Conservation (phyloP, 352 stramenopile genomes). For the Globisporangium polare region DNA sequence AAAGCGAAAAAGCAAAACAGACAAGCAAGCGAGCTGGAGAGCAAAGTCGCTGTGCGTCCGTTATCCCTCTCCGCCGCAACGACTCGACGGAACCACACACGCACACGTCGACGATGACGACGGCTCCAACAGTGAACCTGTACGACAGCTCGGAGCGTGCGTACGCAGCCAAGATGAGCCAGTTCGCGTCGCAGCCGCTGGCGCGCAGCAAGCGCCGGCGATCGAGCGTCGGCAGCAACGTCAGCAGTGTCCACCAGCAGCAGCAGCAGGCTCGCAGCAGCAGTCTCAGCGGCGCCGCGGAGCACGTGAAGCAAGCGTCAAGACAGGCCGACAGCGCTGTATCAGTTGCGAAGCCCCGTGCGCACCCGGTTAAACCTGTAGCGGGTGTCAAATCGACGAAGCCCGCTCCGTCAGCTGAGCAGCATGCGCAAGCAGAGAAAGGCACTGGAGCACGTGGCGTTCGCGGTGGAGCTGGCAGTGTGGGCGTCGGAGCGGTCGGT, state of each 20-base stretch:
- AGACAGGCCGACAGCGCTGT: not conserved
- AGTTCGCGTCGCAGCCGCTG: conserved; percentile 17
- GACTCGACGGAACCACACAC: not conserved
- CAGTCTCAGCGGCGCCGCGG: not conserved
- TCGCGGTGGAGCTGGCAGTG: not conserved
- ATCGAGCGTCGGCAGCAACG: conserved; percentile 9
- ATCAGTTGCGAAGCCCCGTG: not conserved
- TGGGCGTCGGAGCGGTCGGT: conserved; percentile 6
- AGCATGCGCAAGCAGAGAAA: no score
- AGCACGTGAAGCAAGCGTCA: not conserved
- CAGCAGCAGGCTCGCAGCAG: not conserved
- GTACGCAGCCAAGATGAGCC: conserved; percentile 9
- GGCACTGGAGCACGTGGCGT: not conserved
- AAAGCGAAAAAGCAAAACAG: conserved; percentile 7
- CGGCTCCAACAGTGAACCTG: conserved; percentile 6
- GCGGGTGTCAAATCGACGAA: not conserved
- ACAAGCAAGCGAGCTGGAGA: no score
- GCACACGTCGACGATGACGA: not conserved
- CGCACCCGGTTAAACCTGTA: not conserved
- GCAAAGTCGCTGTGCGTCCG: not conserved
- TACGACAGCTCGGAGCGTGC: conserved; percentile 15
- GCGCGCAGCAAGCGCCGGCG: conserved; percentile 11
- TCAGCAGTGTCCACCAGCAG: not conserved
- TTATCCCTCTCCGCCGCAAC: not conserved
- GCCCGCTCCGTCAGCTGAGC: not conserved